These are phyloP conservation scores for Yarrowia divulgata DNA, from an alignment of 805 yeast genomes.

Conservation along the genomic window DNA sequence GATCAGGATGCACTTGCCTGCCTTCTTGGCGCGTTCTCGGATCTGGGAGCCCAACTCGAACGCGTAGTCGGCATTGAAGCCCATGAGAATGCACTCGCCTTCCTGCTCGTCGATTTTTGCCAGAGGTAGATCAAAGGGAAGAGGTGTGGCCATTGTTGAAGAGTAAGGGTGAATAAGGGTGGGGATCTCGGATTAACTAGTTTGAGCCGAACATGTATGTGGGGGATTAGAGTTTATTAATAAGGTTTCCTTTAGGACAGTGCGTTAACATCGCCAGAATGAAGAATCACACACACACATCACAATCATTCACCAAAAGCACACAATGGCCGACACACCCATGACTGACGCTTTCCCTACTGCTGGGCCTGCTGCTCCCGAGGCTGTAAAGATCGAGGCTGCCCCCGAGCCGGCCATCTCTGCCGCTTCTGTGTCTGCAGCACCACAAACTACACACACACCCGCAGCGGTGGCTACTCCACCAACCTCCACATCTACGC, in stretches of 20 bases:
- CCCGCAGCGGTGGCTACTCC: constrained; percentile 23
- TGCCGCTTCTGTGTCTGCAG: not conserved
- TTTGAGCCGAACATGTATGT: not conserved
- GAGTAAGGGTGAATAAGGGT: not conserved
- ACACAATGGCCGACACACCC: constrained; percentile 10
- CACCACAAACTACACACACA: not conserved
- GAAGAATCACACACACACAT: not conserved
- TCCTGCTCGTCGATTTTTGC: constrained; percentile 45
- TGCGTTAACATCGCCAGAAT: constrained; percentile 25
- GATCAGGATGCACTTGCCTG: constrained; percentile 45
- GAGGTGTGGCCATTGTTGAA: constrained; percentile 23
- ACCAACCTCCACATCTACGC: constrained; percentile 6
- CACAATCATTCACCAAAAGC: not conserved
- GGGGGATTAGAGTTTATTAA: not conserved
- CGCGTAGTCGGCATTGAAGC: constrained; percentile 64
- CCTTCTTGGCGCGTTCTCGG: constrained; percentile 67
- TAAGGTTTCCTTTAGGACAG: not conserved
- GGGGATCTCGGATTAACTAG: constrained; percentile 1
- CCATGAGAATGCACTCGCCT: constrained; percentile 44
- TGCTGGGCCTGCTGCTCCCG: not conserved
- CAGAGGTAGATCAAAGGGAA: constrained; percentile 29
- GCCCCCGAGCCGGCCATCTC: not conserved
- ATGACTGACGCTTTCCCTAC: constrained; percentile 21
- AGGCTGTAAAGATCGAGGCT: not conserved
- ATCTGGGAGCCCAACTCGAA: constrained; percentile 75